A percentile compares a stretch with the other conserved stretches of the same genome.
Conservation (phyloP, 257 asterid species). For the Lycium ferocissimum region DNA sequence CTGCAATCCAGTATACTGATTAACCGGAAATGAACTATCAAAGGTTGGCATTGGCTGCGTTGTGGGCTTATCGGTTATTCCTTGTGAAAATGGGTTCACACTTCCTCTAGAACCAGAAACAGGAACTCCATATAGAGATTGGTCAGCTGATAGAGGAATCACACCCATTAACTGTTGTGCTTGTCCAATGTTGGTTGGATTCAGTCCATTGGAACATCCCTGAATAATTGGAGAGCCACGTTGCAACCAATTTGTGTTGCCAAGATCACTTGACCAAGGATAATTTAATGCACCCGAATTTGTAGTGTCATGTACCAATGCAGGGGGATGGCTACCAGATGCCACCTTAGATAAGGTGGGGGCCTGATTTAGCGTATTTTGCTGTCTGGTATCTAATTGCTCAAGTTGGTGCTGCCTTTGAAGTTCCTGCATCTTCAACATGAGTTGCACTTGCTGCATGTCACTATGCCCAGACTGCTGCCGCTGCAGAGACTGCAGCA, state of each 20-base stretch:
- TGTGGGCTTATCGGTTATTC: conserved; percentile 29
- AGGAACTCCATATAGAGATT: conserved; percentile 41
- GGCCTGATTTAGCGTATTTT: conserved; percentile 52
- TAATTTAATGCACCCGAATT: conserved; percentile 54
- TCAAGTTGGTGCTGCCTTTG: conserved; percentile 75
- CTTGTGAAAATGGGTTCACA: conserved; percentile 35
- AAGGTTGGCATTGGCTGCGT: conserved; percentile 32
- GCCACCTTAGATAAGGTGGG: conserved; percentile 52
- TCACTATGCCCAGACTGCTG: conserved; percentile 73
- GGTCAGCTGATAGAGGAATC: conserved; percentile 31
- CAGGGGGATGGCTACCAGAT: conserved; percentile 63
- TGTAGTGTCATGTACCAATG: conserved; percentile 51
- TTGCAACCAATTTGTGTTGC: conserved; percentile 67
- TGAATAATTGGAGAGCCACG: conserved; percentile 60
- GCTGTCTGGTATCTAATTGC: conserved; percentile 68
- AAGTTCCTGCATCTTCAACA: conserved; percentile 72
- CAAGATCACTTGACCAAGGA: conserved; percentile 61
- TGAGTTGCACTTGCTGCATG: conserved; percentile 74
- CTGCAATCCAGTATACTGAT: conserved; percentile 47
- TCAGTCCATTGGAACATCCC: conserved; percentile 62
- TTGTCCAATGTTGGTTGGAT: conserved; percentile 29
- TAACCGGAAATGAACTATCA: conserved; percentile 50
- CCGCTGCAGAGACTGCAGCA: conserved; percentile 69
- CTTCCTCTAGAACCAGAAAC: conserved; percentile 37
- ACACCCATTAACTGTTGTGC: conserved; percentile 27